A percentile compares a stretch with the other conserved stretches of the same genome.
These are phyloP conservation scores for Exophiala spinifera DNA, from an alignment of 2,329 filamentous ascomycete genomes.

Conservation along the genomic window DNA sequence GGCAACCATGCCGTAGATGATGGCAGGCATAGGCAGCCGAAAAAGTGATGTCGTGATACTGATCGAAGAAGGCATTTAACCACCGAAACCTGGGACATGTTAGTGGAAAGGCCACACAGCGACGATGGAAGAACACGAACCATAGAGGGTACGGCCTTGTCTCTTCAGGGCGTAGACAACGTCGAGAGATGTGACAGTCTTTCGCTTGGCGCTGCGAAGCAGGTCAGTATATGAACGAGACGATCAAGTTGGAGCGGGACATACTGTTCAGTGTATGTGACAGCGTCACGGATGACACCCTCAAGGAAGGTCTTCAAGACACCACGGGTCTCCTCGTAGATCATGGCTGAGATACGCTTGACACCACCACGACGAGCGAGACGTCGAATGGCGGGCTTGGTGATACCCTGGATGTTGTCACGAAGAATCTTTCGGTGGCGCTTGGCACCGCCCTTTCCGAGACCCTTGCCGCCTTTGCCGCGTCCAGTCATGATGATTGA, in stretches of 20 bases:
- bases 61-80: slow-evolving; percentile 52
- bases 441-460: slow-evolving; percentile 98
- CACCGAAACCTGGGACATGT: slow-evolving; percentile 55
- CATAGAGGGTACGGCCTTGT: slow-evolving; percentile 73
- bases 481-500: slow-evolving; percentile 58
- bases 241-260: neutral
- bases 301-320: slow-evolving; percentile 80
- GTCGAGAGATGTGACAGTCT: slow-evolving; percentile 55
- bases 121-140: slow-evolving; percentile 44
- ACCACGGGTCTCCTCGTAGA: slow-evolving; percentile 80
- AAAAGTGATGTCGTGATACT: slow-evolving; percentile 16
- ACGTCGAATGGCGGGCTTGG: slow-evolving; percentile 97
- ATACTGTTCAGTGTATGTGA: slow-evolving; percentile 77
- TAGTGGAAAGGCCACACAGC: neutral
- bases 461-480: slow-evolving; percentile 95
- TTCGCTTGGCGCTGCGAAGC: slow-evolving; percentile 64
- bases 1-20: slow-evolving; percentile 15
- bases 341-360: slow-evolving; percentile 98
- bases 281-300: slow-evolving; percentile 73
- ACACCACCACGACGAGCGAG: slow-evolving; percentile 98
- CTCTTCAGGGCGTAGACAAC: slow-evolving; percentile 63
- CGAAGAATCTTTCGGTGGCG: slow-evolving; percentile 98
- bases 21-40: slow-evolving; percentile 13
- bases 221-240: slow-evolving; percentile 71
- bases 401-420: slow-evolving; percentile 99